Evolutionary conservation across 163 green algal genomes (phyloP), one percentile per base, ranked within the genome.

Genomic region (Trebouxia gelatinosa): DNA sequence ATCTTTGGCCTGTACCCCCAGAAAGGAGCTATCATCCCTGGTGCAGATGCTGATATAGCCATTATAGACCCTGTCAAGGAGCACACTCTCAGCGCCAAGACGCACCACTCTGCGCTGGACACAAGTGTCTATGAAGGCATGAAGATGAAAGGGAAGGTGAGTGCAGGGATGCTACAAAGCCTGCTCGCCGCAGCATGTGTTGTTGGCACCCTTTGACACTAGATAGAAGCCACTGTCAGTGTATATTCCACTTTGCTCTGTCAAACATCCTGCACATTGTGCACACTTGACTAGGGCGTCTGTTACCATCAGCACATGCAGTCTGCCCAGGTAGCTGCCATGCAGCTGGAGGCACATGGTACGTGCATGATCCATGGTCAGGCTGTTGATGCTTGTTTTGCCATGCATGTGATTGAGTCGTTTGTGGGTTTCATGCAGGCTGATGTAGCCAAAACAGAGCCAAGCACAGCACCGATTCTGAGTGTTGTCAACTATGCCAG

Each of bases 81-180:
- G 37, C 94, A 97, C 81, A 87, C 75, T 19, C 87, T 98, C 43
- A 89, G 81, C 23, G 94, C 91, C 13, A 83, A 81, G 0, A 91
- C 71, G 2, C 90, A 97, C 82, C 92, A 98, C 79, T 97, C 90
- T 0, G 67, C 70, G 21, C 94, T 97, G 58, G 95, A 99, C 84
- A 94, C 90, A 3, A 99, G 97, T 79, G 86, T 98, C 21, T 99
- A 97, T 79, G 95, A 98, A 83, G 94, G 94, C 21, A 88, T 86
- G 79, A 32, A 48, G 0, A 74, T 92, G 9, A 64, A 23, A 31
- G 89, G 89, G 39, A 89, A 89, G 80, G 91, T 92, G 54, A 66
- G 89, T 48, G 43, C 9, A 54, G 9, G 43, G 11, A 54, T 54
- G 13, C 9, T 9, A 9, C 13, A 9, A 54, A 54, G 11, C 43